phyloP scores from a whole-genome alignment of 805 yeast genomes.

The Brettanomyces anomalus region DNA sequence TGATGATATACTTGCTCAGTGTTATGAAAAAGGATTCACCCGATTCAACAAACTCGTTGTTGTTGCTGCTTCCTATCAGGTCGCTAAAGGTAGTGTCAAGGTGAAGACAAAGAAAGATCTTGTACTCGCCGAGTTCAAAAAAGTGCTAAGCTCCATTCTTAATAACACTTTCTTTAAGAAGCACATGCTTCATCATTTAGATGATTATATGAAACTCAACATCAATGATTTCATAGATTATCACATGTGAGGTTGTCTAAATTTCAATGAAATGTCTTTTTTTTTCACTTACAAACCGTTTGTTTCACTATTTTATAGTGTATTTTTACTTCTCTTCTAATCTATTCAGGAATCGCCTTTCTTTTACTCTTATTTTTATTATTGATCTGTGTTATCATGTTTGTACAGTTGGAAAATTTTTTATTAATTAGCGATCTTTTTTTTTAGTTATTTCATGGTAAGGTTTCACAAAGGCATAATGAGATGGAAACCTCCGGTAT shows the following conservation, averaged over 20 bases:
- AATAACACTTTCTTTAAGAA: conserved; percentile 18
- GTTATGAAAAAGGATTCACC: conserved; percentile 6
- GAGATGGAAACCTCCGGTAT: too few species aligned
- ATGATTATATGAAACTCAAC: conserved; percentile 23
- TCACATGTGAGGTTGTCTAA: conserved; percentile 14
- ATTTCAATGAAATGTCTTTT: neutral
- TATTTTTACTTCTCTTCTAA: neutral
- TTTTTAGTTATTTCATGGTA: too few species aligned
- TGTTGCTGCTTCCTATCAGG: conserved; percentile 11
- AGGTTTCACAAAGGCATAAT: too few species aligned
- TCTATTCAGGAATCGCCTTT: neutral
- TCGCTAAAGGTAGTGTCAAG: conserved; percentile 6
- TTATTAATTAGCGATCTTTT: too few species aligned
- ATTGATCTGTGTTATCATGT: neutral
- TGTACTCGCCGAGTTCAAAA: conserved; percentile 19
- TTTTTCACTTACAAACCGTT: neutral
- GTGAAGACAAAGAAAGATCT: conserved; percentile 15
- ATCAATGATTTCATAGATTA: conserved; percentile 25
- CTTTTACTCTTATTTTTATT: neutral
- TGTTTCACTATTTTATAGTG: neutral
- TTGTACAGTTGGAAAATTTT: neutral
- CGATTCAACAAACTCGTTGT: conserved; percentile 12
- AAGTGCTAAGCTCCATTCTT: conserved; percentile 19
- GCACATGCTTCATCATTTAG: conserved; percentile 16
- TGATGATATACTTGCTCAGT: conserved; percentile 2